A percentile compares a stretch with the other conserved stretches of the same genome.
These are phyloP conservation scores for Phaffomyces antillensis DNA, from an alignment of 805 yeast species.

Conservation along the genomic window DNA sequence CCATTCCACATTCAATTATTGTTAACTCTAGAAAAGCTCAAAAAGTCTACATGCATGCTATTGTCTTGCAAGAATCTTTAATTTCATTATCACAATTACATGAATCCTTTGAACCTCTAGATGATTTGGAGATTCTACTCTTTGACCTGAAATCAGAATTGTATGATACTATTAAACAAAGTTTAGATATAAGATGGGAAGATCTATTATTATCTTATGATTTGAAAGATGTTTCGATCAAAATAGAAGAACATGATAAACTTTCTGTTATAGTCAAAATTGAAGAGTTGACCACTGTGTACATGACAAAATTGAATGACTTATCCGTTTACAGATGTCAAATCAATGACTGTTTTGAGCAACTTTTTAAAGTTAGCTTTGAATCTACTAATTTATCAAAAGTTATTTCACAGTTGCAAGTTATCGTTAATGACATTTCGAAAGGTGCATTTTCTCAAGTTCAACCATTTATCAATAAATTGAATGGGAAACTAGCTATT, in stretches of 20 bases:
- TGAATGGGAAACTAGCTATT: constrained; percentile 28
- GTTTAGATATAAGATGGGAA: constrained; percentile 46
- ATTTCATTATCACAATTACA: constrained; percentile 30
- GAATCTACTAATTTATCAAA: constrained; percentile 10
- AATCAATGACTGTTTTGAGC: constrained; percentile 18
- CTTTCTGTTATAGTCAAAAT: constrained; percentile 24
- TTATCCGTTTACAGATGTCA: constrained; percentile 24
- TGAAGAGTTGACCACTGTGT: constrained; percentile 24
- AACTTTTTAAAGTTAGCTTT: constrained; percentile 25
- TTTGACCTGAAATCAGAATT: constrained; percentile 28
- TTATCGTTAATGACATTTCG: constrained; percentile 27
- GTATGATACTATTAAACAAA: constrained; percentile 25
- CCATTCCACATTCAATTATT: constrained; percentile 47
- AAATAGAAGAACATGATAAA: constrained; percentile 26
- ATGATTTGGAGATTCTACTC: constrained; percentile 37
- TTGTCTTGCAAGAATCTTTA: constrained; percentile 45
- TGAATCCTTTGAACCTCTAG: constrained; percentile 27
- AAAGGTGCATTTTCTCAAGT: constrained; percentile 32
- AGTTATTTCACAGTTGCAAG: constrained; percentile 27
- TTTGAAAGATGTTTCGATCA: constrained; percentile 27
- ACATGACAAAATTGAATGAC: constrained; percentile 26
- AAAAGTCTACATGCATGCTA: constrained; percentile 50
- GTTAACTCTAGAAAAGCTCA: constrained; percentile 43
- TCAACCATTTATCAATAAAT: constrained; percentile 21
- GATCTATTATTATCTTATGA: constrained; percentile 43